Percentiles rank a stretch among this genome's conserved stretches.
Conservation (phyloP, 805 yeast genomes). For the Ogataea haglerorum region DNA sequence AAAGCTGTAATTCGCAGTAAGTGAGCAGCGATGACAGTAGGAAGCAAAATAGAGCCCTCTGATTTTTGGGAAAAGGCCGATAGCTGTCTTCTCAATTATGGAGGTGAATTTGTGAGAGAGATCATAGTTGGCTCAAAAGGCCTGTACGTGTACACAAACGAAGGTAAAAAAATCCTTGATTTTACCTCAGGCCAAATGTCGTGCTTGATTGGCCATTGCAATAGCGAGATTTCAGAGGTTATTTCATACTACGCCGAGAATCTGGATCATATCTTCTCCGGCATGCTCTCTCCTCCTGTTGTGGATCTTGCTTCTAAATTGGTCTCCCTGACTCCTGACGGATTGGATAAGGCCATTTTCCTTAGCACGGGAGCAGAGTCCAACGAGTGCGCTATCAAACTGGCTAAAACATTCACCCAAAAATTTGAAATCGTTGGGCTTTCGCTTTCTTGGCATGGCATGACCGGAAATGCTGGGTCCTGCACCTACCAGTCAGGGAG, state of each 20-base stretch:
- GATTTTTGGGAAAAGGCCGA: constrained; percentile 20
- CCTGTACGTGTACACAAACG: constrained; percentile 22
- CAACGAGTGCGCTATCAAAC: constrained; percentile 34
- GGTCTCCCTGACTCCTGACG: constrained; percentile 22
- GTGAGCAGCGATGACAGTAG: not conserved
- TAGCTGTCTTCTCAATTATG: constrained; percentile 15
- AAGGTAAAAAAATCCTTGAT: constrained; percentile 25
- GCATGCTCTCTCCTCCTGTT: constrained; percentile 30
- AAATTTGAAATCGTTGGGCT: constrained; percentile 29
- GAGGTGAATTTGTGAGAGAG: constrained; percentile 20
- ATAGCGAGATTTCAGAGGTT: constrained; percentile 25
- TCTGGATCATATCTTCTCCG: constrained; percentile 26
- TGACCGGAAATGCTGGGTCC: constrained; percentile 29
- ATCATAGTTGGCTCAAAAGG: constrained; percentile 24
- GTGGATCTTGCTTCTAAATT: constrained; percentile 30
- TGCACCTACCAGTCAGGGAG: constrained; percentile 29
- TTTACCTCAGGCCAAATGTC: constrained; percentile 31
- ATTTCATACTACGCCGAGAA: constrained; percentile 24
- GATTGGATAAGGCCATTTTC: constrained; percentile 26
- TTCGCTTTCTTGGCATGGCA: constrained; percentile 31
- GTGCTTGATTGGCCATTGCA: constrained; percentile 29
- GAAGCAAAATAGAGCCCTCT: not conserved
- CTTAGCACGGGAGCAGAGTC: constrained; percentile 34
- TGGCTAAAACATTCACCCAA: constrained; percentile 29
- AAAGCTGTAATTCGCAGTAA: not conserved